Percentiles rank a stretch among this genome's conserved stretches.
phyloP scores from a whole-genome alignment of 768 basidiomycete genomes.

The Saitozyma sp. region DNA sequence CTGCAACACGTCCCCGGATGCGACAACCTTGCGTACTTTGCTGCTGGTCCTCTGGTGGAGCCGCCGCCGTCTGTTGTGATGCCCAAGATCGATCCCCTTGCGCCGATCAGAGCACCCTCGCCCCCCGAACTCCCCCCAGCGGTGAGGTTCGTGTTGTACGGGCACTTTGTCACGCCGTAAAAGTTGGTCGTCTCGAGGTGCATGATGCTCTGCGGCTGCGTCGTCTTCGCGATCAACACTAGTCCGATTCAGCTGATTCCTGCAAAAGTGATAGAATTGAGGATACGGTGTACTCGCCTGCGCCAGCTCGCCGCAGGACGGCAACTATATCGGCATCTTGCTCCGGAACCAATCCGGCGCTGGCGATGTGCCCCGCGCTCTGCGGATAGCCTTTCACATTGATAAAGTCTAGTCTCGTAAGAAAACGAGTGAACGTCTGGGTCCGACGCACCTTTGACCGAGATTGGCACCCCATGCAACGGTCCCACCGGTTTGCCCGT shows the following conservation, averaged over 20 bases:
- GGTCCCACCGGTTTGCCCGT: slow-evolving; percentile 33
- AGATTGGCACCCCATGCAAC: slow-evolving; percentile 39
- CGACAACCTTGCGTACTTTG: slow-evolving; percentile 3
- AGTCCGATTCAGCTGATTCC: neutral
- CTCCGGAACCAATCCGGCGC: slow-evolving; percentile 20
- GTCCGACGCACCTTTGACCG: slow-evolving; percentile 28
- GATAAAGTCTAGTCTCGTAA: neutral
- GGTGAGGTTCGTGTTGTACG: slow-evolving; percentile 32
- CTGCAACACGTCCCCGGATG: neutral
- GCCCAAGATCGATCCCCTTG: slow-evolving; percentile 29
- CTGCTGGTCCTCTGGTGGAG: slow-evolving; percentile 14
- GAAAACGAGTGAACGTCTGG: neutral
- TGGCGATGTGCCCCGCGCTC: slow-evolving; percentile 15
- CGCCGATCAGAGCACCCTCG: slow-evolving; percentile 35
- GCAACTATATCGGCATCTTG: slow-evolving; percentile 20
- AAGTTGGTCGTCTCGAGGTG: slow-evolving; percentile 38
- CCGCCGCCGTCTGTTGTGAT: slow-evolving; percentile 30
- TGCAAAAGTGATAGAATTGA: neutral
- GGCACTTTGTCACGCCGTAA: slow-evolving; percentile 31
- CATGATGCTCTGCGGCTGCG: slow-evolving; percentile 37
- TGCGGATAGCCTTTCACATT: slow-evolving; percentile 2
- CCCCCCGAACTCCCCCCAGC: slow-evolving; percentile 42
- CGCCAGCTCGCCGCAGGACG: slow-evolving; percentile 29
- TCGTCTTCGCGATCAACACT: slow-evolving; percentile 40
- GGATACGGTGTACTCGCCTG: slow-evolving; percentile 10